These are phyloP conservation scores for Coemansia sp. DNA, from an alignment of 192 early-diverging fungal species.

Conservation along the genomic window DNA sequence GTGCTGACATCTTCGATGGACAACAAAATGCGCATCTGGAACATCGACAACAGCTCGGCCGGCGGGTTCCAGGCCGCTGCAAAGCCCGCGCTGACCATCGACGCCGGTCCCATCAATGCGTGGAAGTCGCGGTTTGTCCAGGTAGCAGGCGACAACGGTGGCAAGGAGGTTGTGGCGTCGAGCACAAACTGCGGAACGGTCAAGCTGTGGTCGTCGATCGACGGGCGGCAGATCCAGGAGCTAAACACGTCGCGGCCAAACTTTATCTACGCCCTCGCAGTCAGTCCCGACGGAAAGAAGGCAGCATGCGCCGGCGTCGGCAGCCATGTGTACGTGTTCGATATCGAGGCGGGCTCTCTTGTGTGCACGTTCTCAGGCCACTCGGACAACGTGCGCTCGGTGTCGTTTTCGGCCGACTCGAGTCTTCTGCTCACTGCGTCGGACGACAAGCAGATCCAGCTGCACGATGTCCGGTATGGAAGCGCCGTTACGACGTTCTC, in stretches of 20 bases:
- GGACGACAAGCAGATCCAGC: conserved; percentile 51
- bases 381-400: conserved; percentile 48
- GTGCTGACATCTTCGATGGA: conserved; percentile 52
- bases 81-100: conserved; percentile 24
- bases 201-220: conserved; percentile 36
- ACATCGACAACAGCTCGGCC: conserved; percentile 11
- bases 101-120: conserved; percentile 35
- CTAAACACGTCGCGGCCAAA: conserved; percentile 47
- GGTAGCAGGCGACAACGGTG: conserved; percentile 1
- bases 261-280: conserved; percentile 42
- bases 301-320: conserved; percentile 41
- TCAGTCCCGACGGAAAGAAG: conserved; percentile 38
- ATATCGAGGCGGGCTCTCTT: conserved; percentile 27
- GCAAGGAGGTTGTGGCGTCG: conserved; percentile 27
- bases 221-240: conserved; percentile 26
- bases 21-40: conserved; percentile 46
- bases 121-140: conserved; percentile 47
- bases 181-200: conserved; percentile 39
- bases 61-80: neutral
- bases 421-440: conserved; percentile 36
- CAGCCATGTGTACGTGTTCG: conserved; percentile 42
- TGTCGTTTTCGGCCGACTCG: conserved; percentile 46
- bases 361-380: conserved; percentile 44
- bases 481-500: conserved; percentile 31
- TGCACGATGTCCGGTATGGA: conserved; percentile 46